phyloP scores from a whole-genome alignment of 202 grass and related monocot species.

The Zoysia matrella region DNA sequence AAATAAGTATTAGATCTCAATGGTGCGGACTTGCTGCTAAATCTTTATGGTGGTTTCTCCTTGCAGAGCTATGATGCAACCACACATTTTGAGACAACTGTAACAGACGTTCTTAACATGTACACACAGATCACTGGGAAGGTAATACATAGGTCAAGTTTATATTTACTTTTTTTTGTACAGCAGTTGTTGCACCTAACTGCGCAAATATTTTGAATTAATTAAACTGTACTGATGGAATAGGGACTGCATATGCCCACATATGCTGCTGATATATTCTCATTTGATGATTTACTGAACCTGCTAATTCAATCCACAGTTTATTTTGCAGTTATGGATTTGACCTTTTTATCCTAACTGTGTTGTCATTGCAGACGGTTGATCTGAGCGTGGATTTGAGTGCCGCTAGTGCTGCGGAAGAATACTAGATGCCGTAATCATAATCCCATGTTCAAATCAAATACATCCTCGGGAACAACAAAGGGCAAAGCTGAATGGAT shows the following conservation, averaged over 20 bases:
- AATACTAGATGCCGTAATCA: conserved; percentile 51
- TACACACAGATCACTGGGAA: conserved; percentile 81
- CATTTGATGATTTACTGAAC: not conserved
- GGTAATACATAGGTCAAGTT: conserved; percentile 32
- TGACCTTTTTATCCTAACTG: conserved; percentile 20
- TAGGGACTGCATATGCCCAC: no score
- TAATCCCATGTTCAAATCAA: conserved; percentile 19
- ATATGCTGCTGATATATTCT: no score
- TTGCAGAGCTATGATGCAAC: conserved; percentile 86
- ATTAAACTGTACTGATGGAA: not conserved
- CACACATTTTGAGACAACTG: conserved; percentile 8
- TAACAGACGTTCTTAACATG: conserved; percentile 70
- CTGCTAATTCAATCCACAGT: not conserved
- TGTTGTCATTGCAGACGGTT: conserved; percentile 47
- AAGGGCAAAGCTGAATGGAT: conserved; percentile 23
- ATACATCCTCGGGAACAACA: not conserved
- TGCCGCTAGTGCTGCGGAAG: conserved; percentile 59
- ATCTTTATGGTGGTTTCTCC: conserved; percentile 4
- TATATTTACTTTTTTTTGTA: no score
- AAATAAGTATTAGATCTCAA: no score
- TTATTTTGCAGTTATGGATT: conserved; percentile 14
- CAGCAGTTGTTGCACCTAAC: no score
- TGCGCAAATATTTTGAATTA: not conserved
- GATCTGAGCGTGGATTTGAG: conserved; percentile 60
- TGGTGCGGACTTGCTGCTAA: no score